phyloP scores from a whole-genome alignment of 2,329 filamentous ascomycete species.

The Stachybotrys elegans region DNA sequence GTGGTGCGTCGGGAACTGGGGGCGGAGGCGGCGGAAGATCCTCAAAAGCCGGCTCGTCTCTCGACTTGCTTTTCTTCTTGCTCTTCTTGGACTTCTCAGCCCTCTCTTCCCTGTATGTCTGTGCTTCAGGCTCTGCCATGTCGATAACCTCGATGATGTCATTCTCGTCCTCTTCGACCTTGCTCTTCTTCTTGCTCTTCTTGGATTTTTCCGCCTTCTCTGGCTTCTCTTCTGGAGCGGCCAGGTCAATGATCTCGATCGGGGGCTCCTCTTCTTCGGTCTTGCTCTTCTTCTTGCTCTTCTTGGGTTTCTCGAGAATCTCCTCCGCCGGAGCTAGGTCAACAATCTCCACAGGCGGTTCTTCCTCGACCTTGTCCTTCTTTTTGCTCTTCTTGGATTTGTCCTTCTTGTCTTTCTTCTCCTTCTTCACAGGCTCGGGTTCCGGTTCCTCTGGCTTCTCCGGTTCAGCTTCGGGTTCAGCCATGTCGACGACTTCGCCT shows the following conservation, averaged over 20 bases:
- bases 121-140: too few species aligned
- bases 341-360: background rate
- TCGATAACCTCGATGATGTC: too few species aligned
- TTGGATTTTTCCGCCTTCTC: conserved; percentile 7
- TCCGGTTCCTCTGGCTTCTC: conserved; percentile 28
- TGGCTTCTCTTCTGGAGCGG: conserved; percentile 22
- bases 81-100: conserved; percentile 25
- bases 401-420: conserved; percentile 6
- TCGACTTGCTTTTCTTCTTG: conserved; percentile 39
- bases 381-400: conserved; percentile 31
- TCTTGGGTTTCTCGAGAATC: conserved; percentile 4
- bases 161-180: conserved; percentile 12
- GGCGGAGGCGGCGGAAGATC: conserved; percentile 29
- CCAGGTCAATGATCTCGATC: too few species aligned
- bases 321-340: conserved; percentile 6
- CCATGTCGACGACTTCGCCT: conserved; percentile 46
- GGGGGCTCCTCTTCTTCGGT: conserved; percentile 2
- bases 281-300: conserved; percentile 8
- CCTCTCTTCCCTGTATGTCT: background rate
- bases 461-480: conserved; percentile 17
- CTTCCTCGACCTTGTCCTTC: conserved; percentile 2
- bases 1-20: conserved; percentile 40
- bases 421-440: background rate
- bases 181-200: background rate
- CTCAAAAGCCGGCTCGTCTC: conserved; percentile 28